A percentile compares a stretch with the other conserved stretches of the same genome.
Evolutionary conservation across 2,329 filamentous ascomycete genomes (phyloP).

Genomic region (Aspergillus piperis): DNA sequence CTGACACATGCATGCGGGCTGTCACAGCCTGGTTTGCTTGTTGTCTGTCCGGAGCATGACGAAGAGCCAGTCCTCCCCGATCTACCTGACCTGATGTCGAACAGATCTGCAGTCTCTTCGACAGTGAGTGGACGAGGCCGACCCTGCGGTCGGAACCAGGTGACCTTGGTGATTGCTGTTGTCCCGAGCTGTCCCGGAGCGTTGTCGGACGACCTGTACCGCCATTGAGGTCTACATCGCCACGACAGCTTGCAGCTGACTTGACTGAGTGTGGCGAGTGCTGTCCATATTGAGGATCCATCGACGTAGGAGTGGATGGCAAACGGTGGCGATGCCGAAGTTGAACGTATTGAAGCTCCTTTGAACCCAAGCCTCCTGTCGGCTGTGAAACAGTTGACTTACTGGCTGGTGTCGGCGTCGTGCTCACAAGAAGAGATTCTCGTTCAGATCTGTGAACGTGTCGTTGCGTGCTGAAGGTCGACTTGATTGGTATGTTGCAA

Average conservation of each 20-base stretch:
- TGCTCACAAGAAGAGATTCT: neutral
- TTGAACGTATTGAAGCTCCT: neutral
- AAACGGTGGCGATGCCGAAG: neutral
- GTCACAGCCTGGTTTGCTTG: neutral
- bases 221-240: neutral
- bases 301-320: neutral
- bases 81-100: neutral
- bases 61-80: neutral
- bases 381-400: neutral
- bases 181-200: neutral
- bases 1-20: neutral
- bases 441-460: neutral
- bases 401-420: neutral
- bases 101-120: neutral
- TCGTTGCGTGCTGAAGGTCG: constrained; percentile 9
- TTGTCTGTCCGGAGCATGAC: neutral
- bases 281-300: neutral
- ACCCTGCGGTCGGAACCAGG: neutral
- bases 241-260: neutral
- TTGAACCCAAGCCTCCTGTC: neutral
- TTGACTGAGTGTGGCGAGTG: neutral
- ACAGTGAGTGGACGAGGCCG: neutral
- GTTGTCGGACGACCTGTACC: too few species aligned
- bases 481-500: constrained; percentile 1
- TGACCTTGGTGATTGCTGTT: neutral